Base-by-base conservation (phyloP, 768 basidiomycete species). In the Calocybe indica region DNA sequence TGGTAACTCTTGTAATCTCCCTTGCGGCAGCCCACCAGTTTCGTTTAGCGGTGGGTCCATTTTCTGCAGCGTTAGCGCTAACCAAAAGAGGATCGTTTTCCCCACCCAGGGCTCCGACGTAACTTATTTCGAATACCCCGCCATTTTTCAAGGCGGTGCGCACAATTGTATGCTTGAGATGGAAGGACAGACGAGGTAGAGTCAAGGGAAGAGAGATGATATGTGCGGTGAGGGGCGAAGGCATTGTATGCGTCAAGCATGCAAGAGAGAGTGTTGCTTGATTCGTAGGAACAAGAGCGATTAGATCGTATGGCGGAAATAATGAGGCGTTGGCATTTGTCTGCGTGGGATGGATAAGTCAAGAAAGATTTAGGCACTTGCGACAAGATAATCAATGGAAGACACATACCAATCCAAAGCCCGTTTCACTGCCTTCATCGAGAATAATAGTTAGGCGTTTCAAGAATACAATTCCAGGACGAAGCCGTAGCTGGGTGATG, bases 11-110 rank as follows among this genome's bases (percentile, higher is more conserved):
- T 12, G 80, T 73, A 2, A 93, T 69, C 63, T 94, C 91, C 32
- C 83, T 70, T 8, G 88, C 79, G 0, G 79, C 73, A 0, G 85
- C 80, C 91, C 91, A 88, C 90, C 89, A 89, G 53, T 91, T 88
- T 36, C 87, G 68, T 65, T 87, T 88, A 4, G 79, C 77, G 7
- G 62, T 63, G 2, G 71, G 57, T 0, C 79, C 82, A 30, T 69
- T 73, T 48, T 82, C 80, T 11, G 71, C 77, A 2, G 66, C 76
- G 5, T 75, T 74, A 9, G 76, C 71, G 11, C 70, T 65, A 3
- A 65, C 54, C 8, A 79, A 61, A 13, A 68, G 54, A 0, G 71
- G 49, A 40, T 82, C 80, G 13, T 74, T 71, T 41, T 82, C 81
- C 1, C 78, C 82, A 1, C 82, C 81, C 0, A 92, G 63, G 0